Conservation (phyloP, 305 asterid species). For the Fraxinus platypoda region DNA sequence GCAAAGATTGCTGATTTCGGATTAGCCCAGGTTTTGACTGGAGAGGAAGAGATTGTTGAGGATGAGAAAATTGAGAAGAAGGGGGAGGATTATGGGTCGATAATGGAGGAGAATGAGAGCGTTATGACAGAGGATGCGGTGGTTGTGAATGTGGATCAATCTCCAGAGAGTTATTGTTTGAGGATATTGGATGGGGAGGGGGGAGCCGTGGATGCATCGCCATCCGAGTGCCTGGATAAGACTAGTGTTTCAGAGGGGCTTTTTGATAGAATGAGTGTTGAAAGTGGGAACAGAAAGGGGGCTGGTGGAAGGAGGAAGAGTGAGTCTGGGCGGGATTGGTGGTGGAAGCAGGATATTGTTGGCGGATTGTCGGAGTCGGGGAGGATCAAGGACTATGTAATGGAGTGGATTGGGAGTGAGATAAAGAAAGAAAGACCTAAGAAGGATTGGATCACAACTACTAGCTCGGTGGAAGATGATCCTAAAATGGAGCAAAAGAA, state of each 20-base stretch:
- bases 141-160: slow-evolving; percentile 56
- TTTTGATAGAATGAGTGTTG: slow-evolving; percentile 59
- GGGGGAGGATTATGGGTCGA: slow-evolving; percentile 55
- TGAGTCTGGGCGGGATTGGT: slow-evolving; percentile 75
- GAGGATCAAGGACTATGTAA: slow-evolving; percentile 81
- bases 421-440: slow-evolving; percentile 74
- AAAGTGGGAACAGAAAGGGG: slow-evolving; percentile 52
- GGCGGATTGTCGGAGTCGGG: slow-evolving; percentile 70
- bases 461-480: slow-evolving; percentile 37
- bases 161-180: slow-evolving; percentile 52
- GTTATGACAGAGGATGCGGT: slow-evolving; percentile 59
- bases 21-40: slow-evolving; percentile 62
- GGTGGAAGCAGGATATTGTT: slow-evolving; percentile 86
- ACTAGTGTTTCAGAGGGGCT: slow-evolving; percentile 56
- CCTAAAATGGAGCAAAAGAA: slow-evolving; percentile 43
- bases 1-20: slow-evolving; percentile 91
- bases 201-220: slow-evolving; percentile 32
- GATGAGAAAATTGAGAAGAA: slow-evolving; percentile 40
- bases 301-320: slow-evolving; percentile 41
- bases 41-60: slow-evolving; percentile 41
- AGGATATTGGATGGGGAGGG: slow-evolving; percentile 44
- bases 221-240: slow-evolving; percentile 50
- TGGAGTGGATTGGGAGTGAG: slow-evolving; percentile 97
- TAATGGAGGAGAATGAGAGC: slow-evolving; percentile 64
- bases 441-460: slow-evolving; percentile 60